Evolutionary conservation across 257 asterid genomes (phyloP), one percentile per base, ranked within the genome.

Genomic region (Lycium barbarum): DNA sequence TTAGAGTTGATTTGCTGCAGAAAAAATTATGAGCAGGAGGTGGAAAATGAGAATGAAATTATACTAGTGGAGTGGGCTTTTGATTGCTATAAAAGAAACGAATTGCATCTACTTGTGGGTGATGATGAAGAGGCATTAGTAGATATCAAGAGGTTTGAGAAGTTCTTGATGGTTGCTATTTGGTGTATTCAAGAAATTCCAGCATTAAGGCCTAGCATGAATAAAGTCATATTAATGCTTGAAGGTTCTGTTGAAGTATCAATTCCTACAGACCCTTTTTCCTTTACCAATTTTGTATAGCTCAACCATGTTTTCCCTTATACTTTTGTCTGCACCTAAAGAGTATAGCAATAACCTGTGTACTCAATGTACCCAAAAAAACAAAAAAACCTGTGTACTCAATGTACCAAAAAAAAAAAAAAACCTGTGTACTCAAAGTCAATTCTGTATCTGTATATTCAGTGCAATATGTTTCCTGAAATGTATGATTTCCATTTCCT

Each of bases 171-270:
- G 84, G 59, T 83, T 7, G 90, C 87, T 1, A 84, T 90, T 58
- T 87, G 92, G 89, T 88, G 92, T 84, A 84, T 82, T 38, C 91
- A 88, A 61, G 90, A 90, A 58, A 87, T 85, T 67, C 92, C 88
- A 6, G 55, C 88, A 9, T 35, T 84, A 84, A 90, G 92, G 92
- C 90, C 92, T 61, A 67, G 53, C 12, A 90, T 90, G 91, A 88
- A 85, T 80, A 90, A 82, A 36, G 92, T 88, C 3, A 14, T 84
- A 51, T 76, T 83, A 81, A 88, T 90, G 89, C 90, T 90, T 79
- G 86, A 90, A 81, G 91, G 89, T 35, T 85, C 85, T 11, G 72
- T 67, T 59, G 61, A 87, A 82, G 84, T 85, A 6, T 86, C 90
- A 38, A 68, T 43, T 49, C 51, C 78, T 15, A 7, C 13, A 1